phyloP scores from a whole-genome alignment of 257 asterid species.

The Rhazya stricta region DNA sequence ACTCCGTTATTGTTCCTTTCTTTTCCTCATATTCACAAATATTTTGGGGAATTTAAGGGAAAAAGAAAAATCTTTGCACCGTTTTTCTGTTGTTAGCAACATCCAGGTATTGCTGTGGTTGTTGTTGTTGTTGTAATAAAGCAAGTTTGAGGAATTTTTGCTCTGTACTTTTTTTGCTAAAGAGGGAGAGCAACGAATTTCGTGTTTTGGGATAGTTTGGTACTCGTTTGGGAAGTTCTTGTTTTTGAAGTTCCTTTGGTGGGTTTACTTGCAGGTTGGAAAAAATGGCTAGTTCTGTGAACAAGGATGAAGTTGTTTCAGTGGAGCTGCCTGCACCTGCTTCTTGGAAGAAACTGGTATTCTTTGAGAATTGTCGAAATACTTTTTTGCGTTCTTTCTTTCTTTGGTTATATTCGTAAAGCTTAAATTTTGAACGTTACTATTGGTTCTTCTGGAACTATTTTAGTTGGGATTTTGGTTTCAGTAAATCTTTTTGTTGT shows the following conservation, averaged over 20 bases:
- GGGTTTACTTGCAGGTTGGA: slow-evolving; percentile 19
- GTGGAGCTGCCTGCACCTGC: slow-evolving; percentile 48
- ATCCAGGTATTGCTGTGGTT: not conserved
- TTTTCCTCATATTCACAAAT: not conserved
- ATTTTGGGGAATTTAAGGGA: not conserved
- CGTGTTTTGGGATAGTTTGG: not conserved
- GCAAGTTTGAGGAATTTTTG: not conserved
- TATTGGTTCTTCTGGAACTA: not conserved
- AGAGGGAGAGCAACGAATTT: not conserved
- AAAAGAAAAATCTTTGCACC: not conserved
- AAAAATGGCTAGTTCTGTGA: slow-evolving; percentile 27
- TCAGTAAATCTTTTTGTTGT: not conserved
- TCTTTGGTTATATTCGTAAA: not conserved
- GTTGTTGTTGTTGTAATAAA: not conserved
- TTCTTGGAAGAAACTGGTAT: slow-evolving; percentile 47
- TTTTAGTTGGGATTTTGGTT: not conserved
- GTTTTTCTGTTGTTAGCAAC: not conserved
- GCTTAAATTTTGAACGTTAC: not conserved
- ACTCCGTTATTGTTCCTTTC: slow-evolving; percentile 4
- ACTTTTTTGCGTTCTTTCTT: not conserved
- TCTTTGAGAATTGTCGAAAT: not conserved
- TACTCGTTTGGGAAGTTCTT: not conserved
- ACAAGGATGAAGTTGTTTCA: slow-evolving; percentile 26
- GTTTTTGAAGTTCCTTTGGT: not conserved
- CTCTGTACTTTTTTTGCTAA: not conserved